These are phyloP conservation scores for Serendipita sp. DNA, from an alignment of 768 basidiomycete genomes.

Conservation along the genomic window DNA sequence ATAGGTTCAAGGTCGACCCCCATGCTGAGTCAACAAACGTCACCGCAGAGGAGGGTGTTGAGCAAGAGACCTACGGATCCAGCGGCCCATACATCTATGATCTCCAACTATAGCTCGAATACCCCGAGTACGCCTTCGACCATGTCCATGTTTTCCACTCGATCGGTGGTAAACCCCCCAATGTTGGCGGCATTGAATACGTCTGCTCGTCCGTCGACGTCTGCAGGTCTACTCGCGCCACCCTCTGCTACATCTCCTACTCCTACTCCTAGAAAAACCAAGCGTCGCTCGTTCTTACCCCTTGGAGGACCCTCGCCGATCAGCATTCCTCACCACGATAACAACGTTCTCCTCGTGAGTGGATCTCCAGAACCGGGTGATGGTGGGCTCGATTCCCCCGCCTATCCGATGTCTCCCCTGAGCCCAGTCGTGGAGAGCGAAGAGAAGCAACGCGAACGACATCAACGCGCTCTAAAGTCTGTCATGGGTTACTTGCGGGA, in stretches of 20 bases:
- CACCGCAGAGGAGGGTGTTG: not conserved
- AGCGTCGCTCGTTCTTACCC: conserved; percentile 79
- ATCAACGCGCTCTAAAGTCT: conserved; percentile 61
- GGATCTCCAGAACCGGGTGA: not conserved
- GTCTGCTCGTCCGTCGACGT: not conserved
- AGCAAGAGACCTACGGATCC: conserved; percentile 1
- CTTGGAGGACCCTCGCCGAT: conserved; percentile 50
- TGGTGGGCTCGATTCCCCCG: not conserved
- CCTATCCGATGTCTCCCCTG: not conserved
- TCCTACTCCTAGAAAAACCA: conserved; percentile 22
- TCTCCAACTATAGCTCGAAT: not conserved
- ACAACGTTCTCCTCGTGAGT: conserved; percentile 31
- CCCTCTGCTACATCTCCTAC: conserved; percentile 24
- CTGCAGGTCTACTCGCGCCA: conserved; percentile 25
- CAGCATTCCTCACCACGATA: conserved; percentile 27
- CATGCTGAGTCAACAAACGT: not conserved
- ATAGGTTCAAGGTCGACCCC: not conserved
- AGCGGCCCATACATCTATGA: not conserved
- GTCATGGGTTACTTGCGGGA: conserved; percentile 94
- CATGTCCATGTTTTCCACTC: not conserved
- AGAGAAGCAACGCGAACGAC: conserved; percentile 20
- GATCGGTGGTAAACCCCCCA: not conserved
- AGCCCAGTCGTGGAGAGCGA: not conserved
- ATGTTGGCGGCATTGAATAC: not conserved
- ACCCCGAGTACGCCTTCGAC: not conserved